Evolutionary conservation across 306 rosid species (phyloP), one percentile per base, ranked within the genome.

Genomic region (Begonia loranthoides): DNA sequence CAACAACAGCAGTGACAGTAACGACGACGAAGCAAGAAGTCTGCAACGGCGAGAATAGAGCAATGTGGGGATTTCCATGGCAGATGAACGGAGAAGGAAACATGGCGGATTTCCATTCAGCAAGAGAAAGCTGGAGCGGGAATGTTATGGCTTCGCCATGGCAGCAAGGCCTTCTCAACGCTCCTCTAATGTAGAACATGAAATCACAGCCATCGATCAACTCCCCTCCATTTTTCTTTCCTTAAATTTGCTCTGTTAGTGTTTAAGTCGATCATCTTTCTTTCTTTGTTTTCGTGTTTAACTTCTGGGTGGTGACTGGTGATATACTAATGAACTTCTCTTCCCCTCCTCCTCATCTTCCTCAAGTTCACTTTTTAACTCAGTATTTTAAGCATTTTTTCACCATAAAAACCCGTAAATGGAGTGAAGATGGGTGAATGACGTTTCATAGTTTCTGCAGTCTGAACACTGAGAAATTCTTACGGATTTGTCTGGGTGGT

Each of bases 101-200:
- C 65, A 72, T 75, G 77, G 67, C 53, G 44, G 86, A 72, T 10
- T 13, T 70, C 61, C 94, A 85, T 41, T 65, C 82, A 7, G 95
- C 78, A 50, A 82, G 97, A 69, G 81, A 64, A 36, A 71, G 68
- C 63, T 86, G 99, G 95, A 86, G 76, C 59, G 80, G 94, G 13
- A 13, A 80, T 57, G 81, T 87, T 12, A 14, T 78, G 43, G 73
- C 65, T 14, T 40, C 95, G 13, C 67, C 92, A 15, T 90, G 95
- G 95, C 95, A 94, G 95, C 95, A 82, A 67, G 95, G 95, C 6
- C 86, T 90, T 73, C 75, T 90, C 61, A 79, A 81, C 51, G 84
- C 81, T 52, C 99, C 99, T 48, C 66, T 90, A 66, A 81, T 83
- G 84, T 90, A 85, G 74, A 21, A 12, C 12, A 45, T 4, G 49